Conservation (phyloP, 306 rosid genomes). For the Prunus davidiana region DNA sequence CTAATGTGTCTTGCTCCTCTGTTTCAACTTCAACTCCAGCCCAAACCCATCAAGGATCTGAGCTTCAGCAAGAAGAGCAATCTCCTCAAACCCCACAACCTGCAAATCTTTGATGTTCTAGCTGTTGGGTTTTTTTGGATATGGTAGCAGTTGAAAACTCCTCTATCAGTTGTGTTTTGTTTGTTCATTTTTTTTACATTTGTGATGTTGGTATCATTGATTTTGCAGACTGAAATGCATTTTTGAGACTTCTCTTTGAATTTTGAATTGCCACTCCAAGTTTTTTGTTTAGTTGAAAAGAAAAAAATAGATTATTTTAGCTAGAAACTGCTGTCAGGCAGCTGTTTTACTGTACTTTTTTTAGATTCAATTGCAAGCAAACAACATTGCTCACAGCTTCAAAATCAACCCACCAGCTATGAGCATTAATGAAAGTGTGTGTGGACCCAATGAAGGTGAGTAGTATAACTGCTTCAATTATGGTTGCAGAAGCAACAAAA, state of each 20-base stretch:
- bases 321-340: not conserved
- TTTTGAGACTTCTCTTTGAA: not conserved
- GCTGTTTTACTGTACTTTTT: not conserved
- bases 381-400: too few species aligned
- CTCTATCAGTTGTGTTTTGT: not conserved
- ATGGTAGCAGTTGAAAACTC: not conserved
- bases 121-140: not conserved
- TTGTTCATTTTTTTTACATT: too few species aligned
- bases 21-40: constrained; percentile 30
- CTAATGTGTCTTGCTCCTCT: constrained; percentile 8
- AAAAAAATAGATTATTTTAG: not conserved
- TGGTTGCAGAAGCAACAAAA: constrained; percentile 14
- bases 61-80: constrained; percentile 21
- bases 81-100: constrained; percentile 32
- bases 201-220: not conserved
- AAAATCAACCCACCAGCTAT: not conserved
- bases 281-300: too few species aligned
- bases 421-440: constrained; percentile 1
- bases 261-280: not conserved
- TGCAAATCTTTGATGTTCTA: constrained; percentile 19
- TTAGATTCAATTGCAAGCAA: not conserved
- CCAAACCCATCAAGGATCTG: constrained; percentile 30
- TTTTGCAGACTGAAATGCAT: not conserved
- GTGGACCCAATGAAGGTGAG: not conserved
- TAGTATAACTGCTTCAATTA: not conserved